Evolutionary conservation across 139 green algal genomes (phyloP).

Genomic region (Micromonas commoda): DNA sequence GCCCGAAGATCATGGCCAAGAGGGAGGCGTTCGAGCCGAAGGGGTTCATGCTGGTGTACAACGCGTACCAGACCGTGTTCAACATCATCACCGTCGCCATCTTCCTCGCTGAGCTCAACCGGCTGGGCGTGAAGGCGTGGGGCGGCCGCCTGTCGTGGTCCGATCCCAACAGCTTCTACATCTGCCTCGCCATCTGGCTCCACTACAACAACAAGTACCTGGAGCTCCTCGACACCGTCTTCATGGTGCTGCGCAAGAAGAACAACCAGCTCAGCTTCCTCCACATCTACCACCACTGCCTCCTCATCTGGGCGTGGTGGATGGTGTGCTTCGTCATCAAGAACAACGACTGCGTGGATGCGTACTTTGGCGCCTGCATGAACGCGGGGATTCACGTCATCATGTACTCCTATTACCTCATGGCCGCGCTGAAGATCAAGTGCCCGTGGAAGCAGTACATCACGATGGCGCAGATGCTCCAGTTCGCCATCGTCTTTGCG

Average conservation of each 20-base stretch:
- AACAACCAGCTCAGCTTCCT: slow-evolving; percentile 33
- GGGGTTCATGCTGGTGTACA: slow-evolving; percentile 33
- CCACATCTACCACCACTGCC: slow-evolving; percentile 38
- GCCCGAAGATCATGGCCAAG: slow-evolving; percentile 12
- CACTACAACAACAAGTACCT: slow-evolving; percentile 41
- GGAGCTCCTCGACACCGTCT: slow-evolving; percentile 37
- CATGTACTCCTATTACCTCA: slow-evolving; percentile 39
- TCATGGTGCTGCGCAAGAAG: slow-evolving; percentile 37
- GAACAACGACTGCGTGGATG: slow-evolving; percentile 8
- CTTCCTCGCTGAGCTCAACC: slow-evolving; percentile 18
- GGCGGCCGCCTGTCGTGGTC: slow-evolving; percentile 2
- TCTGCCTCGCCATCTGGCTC: slow-evolving; percentile 28
- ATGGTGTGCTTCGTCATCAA: slow-evolving; percentile 10
- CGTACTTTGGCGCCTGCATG: slow-evolving; percentile 31
- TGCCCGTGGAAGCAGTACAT: slow-evolving; percentile 30
- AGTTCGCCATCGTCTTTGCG: slow-evolving; percentile 29
- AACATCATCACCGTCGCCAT: slow-evolving; percentile 23
- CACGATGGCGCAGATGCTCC: slow-evolving; percentile 34
- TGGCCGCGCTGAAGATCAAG: slow-evolving; percentile 20
- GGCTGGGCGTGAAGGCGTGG: not conserved
- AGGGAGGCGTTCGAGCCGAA: slow-evolving; percentile 18
- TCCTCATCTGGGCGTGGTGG: slow-evolving; percentile 32
- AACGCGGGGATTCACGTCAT: slow-evolving; percentile 39
- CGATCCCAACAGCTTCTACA: not conserved
- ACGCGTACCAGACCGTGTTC: slow-evolving; percentile 31